Evolutionary conservation across 2,329 filamentous ascomycete species (phyloP).

Genomic region (Colletotrichum caudatum): DNA sequence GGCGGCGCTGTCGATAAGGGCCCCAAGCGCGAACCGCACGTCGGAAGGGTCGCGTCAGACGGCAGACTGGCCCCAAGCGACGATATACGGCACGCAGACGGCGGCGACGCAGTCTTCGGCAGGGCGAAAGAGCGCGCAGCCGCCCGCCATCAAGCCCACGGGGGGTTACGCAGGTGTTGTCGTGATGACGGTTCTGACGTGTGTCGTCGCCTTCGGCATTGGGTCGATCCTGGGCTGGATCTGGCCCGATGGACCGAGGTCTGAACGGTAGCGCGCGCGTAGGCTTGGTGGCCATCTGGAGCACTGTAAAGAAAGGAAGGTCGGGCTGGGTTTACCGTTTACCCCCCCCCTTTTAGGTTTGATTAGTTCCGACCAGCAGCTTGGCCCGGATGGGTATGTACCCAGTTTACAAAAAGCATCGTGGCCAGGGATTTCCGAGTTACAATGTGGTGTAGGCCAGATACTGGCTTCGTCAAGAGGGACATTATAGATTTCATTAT

Average conservation of each 20-base stretch:
- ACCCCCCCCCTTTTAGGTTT: neutral
- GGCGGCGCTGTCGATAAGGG: constrained; percentile 12
- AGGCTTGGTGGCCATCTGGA: neutral
- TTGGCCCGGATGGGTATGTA: too few relatives aligned
- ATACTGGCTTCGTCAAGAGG: neutral
- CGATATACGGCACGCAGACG: constrained; percentile 20
- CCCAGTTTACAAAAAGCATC: neutral
- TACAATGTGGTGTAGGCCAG: neutral
- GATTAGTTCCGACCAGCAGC: neutral
- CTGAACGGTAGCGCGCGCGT: neutral
- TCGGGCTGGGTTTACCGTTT: too few relatives aligned
- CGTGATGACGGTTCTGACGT: constrained; percentile 8
- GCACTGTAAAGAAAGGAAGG: neutral
- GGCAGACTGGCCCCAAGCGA: constrained; percentile 16
- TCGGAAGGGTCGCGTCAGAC: neutral
- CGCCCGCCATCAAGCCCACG: neutral
- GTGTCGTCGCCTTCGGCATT: constrained; percentile 21
- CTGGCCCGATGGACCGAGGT: constrained; percentile 30
- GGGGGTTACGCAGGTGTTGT: neutral
- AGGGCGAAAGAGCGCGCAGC: constrained; percentile 14
- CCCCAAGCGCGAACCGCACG: constrained; percentile 13
- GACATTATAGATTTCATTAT: neutral
- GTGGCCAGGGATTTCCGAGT: neutral
- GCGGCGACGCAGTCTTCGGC: constrained; percentile 9
- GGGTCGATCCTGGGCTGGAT: constrained; percentile 32